Percentiles rank a stretch among this genome's conserved stretches.
These are phyloP conservation scores for Hymenoscyphus linearis DNA, from an alignment of 2,329 filamentous ascomycete genomes.

Conservation along the genomic window DNA sequence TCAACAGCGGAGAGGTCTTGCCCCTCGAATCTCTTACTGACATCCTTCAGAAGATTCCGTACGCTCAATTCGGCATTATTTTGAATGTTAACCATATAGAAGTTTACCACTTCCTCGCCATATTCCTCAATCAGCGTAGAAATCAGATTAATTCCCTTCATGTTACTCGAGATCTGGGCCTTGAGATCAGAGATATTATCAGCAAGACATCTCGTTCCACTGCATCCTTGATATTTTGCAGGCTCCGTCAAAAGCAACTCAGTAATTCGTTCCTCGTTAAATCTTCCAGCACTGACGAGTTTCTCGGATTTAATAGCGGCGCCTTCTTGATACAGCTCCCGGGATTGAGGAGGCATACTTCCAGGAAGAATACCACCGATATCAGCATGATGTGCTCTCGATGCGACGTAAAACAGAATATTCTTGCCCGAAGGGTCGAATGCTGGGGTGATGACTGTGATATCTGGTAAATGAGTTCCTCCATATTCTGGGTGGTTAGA, in stretches of 20 bases:
- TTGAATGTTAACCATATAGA: constrained; percentile 81
- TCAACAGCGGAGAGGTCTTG: constrained; percentile 69
- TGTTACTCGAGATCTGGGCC: constrained; percentile 81
- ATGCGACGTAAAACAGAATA: constrained; percentile 27
- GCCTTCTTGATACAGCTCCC: constrained; percentile 59
- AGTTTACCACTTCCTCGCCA: constrained; percentile 69
- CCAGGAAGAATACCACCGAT: constrained; percentile 80
- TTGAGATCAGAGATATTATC: constrained; percentile 86
- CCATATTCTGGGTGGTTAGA: constrained; percentile 82
- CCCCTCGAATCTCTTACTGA: constrained; percentile 64
- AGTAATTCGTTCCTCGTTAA: constrained; percentile 71
- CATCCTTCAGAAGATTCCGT: constrained; percentile 64
- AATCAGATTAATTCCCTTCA: constrained; percentile 78
- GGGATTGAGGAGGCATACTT: constrained; percentile 74
- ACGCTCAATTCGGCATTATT: constrained; percentile 74
- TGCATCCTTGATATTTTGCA: constrained; percentile 68
- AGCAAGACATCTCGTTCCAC: constrained; percentile 69
- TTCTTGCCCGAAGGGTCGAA: constrained; percentile 58
- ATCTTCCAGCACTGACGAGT: constrained; percentile 69
- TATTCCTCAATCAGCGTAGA: constrained; percentile 71
- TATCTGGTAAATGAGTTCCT: constrained; percentile 78
- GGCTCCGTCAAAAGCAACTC: constrained; percentile 65
- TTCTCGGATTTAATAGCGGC: constrained; percentile 61
- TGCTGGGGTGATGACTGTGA: constrained; percentile 75
- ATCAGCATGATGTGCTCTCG: constrained; percentile 69